Conservation (phyloP, 73 alveolate species). For the Tetrahymena elliotti region DNA sequence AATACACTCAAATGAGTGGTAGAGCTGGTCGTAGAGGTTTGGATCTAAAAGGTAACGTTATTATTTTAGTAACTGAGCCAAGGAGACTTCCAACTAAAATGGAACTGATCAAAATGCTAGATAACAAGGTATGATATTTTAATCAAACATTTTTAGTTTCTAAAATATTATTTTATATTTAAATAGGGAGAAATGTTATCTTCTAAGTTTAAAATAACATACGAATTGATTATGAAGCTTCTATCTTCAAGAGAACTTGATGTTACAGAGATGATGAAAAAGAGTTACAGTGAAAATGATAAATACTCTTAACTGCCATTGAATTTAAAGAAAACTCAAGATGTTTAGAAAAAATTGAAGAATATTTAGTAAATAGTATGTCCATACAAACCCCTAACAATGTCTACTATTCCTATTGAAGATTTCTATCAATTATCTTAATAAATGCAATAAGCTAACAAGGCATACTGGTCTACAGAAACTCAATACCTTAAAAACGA, state of each 20-base stretch:
- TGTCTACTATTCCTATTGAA: conserved; percentile 3
- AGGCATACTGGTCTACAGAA: background rate
- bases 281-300: conserved; percentile 54
- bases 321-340: background rate
- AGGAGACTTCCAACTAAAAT: conserved; percentile 20
- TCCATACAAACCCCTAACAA: conserved; percentile 1
- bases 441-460: background rate
- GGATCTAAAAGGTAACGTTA: conserved; percentile 85
- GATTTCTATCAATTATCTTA: background rate
- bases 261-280: conserved; percentile 44
- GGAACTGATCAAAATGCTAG: conserved; percentile 47
- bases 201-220: conserved; percentile 63
- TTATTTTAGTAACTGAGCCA: conserved; percentile 54
- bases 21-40: conserved; percentile 99
- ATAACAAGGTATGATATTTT: background rate
- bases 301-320: conserved; percentile 11
- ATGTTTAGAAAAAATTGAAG: conserved; percentile 1
- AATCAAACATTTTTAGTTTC: background rate
- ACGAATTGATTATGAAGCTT: conserved; percentile 50
- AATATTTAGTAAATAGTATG: background rate
- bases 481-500: background rate
- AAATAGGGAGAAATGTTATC: conserved; percentile 41
- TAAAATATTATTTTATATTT: background rate
- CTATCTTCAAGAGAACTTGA: conserved; percentile 47
- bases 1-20: conserved; percentile 97